Evolutionary conservation across 306 rosid genomes (phyloP), one percentile per base, ranked within the genome.

Genomic region (Dryas octopetala): DNA sequence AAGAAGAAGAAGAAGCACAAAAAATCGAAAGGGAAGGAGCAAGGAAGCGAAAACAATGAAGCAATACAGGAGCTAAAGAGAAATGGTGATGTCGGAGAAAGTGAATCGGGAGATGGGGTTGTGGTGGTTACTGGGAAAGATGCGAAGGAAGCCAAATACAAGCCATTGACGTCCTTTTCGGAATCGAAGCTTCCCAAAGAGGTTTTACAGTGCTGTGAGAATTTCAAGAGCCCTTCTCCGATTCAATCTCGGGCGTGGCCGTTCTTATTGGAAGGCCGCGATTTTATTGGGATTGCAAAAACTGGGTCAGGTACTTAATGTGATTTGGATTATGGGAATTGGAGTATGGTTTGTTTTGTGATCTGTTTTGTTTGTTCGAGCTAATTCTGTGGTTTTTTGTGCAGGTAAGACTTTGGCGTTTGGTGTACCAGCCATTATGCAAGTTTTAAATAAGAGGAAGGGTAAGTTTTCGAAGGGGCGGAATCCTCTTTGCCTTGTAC

Each of bases 171-270:
- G 41, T 78, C 77, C 23, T 95, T 94, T 38, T 60, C 68, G 9
- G 90, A 81, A 57, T 84, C 98, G 1, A 88, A 83, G 68, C 84
- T 95, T 45, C 88, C 98, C 32, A 88, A 81, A 40, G 87, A 89
- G 13, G 93, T 95, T 9, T 66, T 95, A 59, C 87, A 85, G 76
- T 95, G 98, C 79, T 95, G 98, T 71, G 82, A 82, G 84, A 89
- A 86, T 58, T 95, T 95, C 71, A 85, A 88, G 72, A 89, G 23
- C 40, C 99, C 99, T 10, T 92, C 97, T 5, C 89, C 90, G 66
- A 95, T 92, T 83, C 99, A 95, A 76, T 89, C 99, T 7, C 88
- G 87, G 26, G 96, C 97, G 4, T 95, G 97, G 99, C 99, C 97
- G 19, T 95, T 91, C 81, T 86, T 95, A 63, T 79, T 95, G 82